These are phyloP conservation scores for Pelargonium australe DNA, from an alignment of 441 rosid genomes.

Conservation along the genomic window DNA sequence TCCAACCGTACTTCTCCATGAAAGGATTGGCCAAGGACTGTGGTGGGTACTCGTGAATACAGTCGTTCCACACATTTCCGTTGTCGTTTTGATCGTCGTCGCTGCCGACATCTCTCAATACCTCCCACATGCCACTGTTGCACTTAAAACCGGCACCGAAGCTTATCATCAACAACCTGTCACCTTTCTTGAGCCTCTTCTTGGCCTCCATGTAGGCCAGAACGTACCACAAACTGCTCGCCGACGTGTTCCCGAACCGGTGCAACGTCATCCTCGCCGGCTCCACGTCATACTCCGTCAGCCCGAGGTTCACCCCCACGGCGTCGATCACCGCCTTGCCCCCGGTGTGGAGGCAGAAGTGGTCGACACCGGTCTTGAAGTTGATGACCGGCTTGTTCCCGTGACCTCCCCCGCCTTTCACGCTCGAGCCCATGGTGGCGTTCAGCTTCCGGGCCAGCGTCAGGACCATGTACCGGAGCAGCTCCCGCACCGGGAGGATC, in stretches of 20 bases:
- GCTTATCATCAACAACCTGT: slow-evolving; percentile 19
- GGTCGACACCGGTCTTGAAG: slow-evolving; percentile 22
- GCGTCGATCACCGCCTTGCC: slow-evolving; percentile 26
- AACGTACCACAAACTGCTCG: slow-evolving; percentile 26
- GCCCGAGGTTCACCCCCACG: slow-evolving; percentile 18
- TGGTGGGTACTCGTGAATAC: slow-evolving; percentile 14
- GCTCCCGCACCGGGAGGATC: slow-evolving; percentile 14
- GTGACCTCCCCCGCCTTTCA: too few species aligned
- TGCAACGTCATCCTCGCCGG: slow-evolving; percentile 25
- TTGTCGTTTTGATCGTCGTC: background rate
- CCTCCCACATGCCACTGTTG: slow-evolving; percentile 26
- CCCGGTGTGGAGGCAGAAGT: slow-evolving; percentile 26
- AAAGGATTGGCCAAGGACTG: slow-evolving; percentile 10
- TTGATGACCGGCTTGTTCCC: slow-evolving; percentile 9
- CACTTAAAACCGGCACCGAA: slow-evolving; percentile 25
- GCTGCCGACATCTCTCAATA: slow-evolving; percentile 16
- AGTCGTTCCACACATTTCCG: slow-evolving; percentile 16
- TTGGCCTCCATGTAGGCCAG: slow-evolving; percentile 26
- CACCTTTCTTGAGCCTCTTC: slow-evolving; percentile 22
- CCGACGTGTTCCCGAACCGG: slow-evolving; percentile 26
- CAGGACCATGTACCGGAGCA: too few species aligned
- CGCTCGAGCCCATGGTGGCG: too few species aligned
- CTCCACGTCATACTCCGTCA: slow-evolving; percentile 20
- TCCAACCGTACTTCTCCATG: slow-evolving; percentile 21
- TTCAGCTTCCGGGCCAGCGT: too few species aligned